These are phyloP conservation scores for Microstegium vimineum DNA, from an alignment of 176 grass and related monocot species.

Conservation along the genomic window DNA sequence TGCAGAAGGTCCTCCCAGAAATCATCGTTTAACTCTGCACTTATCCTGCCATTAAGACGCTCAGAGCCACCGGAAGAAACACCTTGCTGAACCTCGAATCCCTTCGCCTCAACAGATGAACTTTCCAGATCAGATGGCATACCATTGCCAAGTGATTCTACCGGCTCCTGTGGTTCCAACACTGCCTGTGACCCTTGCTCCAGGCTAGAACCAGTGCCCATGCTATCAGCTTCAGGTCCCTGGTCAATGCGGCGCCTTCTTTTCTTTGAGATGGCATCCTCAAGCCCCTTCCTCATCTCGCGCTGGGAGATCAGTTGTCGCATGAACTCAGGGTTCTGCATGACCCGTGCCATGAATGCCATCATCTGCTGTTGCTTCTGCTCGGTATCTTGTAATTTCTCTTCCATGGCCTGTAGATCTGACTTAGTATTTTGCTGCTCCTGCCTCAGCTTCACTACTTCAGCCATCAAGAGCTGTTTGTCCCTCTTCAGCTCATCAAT, in stretches of 20 bases:
- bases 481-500: constrained; percentile 76
- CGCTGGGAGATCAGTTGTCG: constrained; percentile 56
- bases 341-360: constrained; percentile 79
- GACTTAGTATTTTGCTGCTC: constrained; percentile 81
- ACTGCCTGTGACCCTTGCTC: constrained; percentile 39
- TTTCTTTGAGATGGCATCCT: constrained; percentile 77
- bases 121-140: constrained; percentile 35
- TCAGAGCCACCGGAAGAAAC: constrained; percentile 8
- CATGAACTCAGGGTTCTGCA: constrained; percentile 74
- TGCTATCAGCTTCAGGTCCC: constrained; percentile 42
- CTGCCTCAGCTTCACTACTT: constrained; percentile 91
- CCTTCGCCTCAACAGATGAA: constrained; percentile 32
- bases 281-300: constrained; percentile 61
- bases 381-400: constrained; percentile 75
- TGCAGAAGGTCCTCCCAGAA: constrained; percentile 95
- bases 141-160: constrained; percentile 14
- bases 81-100: not conserved
- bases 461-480: constrained; percentile 65
- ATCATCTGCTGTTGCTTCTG: constrained; percentile 92
- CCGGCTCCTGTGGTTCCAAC: constrained; percentile 24
- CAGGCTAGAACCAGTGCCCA: constrained; percentile 30
- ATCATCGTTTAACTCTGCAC: constrained; percentile 75
- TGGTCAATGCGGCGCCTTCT: constrained; percentile 65
- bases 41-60: constrained; percentile 21
- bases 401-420: constrained; percentile 73